A percentile compares a stretch with the other conserved stretches of the same genome.
These are phyloP conservation scores for Nakazawaea anatomiae DNA, from an alignment of 805 yeast species.

Conservation along the genomic window DNA sequence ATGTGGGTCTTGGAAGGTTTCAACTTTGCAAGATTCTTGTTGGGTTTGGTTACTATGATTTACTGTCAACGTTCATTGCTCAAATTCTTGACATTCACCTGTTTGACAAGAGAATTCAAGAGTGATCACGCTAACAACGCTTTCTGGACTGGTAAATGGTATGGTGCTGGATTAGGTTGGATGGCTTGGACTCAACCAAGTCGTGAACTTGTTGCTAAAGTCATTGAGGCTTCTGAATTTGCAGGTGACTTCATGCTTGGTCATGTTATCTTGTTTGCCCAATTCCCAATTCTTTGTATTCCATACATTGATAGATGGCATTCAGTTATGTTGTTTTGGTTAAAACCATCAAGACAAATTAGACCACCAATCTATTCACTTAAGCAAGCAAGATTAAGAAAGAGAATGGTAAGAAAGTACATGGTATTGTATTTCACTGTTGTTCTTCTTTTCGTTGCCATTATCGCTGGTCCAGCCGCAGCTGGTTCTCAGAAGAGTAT, in stretches of 20 bases:
- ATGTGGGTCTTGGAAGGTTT: conserved; percentile 98
- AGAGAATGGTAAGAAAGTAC: conserved; percentile 96
- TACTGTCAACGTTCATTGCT: conserved; percentile 84
- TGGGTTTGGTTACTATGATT: conserved; percentile 80
- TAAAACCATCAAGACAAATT: conserved; percentile 92
- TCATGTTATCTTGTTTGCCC: conserved; percentile 80
- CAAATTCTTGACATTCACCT: conserved; percentile 71
- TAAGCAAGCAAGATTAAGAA: conserved; percentile 93
- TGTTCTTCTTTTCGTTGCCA: conserved; percentile 60
- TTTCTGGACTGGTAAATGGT: conserved; percentile 99
- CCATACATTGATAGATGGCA: conserved; percentile 97
- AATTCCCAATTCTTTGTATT: conserved; percentile 77
- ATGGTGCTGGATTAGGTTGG: conserved; percentile 88
- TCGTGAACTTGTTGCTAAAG: conserved; percentile 92
- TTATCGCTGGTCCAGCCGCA: conserved; percentile 89
- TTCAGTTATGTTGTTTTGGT: conserved; percentile 97
- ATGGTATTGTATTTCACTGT: conserved; percentile 72
- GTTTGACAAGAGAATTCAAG: conserved; percentile 93
- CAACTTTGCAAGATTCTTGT: conserved; percentile 77
- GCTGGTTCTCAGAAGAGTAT: conserved; percentile 48
- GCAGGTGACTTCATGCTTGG: conserved; percentile 96
- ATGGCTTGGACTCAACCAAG: conserved; percentile 93
- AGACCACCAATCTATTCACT: conserved; percentile 97
- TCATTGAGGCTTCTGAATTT: conserved; percentile 90
- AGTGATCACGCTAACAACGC: conserved; percentile 94